Evolutionary conservation across 139 green algal genomes (phyloP), one percentile per base, ranked within the genome.

Genomic region (Chlamydomonas urium): DNA sequence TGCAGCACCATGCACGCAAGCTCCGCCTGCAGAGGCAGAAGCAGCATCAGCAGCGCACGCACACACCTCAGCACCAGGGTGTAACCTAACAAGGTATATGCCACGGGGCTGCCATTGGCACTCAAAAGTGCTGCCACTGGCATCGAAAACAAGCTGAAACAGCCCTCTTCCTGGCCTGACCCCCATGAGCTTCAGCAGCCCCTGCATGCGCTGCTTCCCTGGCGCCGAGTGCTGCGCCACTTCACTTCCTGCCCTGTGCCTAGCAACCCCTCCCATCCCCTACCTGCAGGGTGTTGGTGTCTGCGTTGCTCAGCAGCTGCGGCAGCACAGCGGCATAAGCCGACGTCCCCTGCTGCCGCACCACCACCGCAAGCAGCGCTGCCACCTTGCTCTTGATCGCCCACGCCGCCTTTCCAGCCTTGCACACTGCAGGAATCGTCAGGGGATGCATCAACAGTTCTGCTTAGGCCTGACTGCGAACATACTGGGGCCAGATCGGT

Each of bases 331-430:
- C 78, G 1, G 81, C 68, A 69, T 85, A 88, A 2, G 81, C 76
- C 2, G 75, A 68, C 1, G 79, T 45, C 0, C 89, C 90, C 34
- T 84, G 83, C 62, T 90, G 86, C 63, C 90, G 87, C 2, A 90
- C 81, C 1, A 92, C 77, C 23, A 86, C 79, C 0, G 86, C 82
- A 17, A 94, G 78, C 71, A 96, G 76, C 74, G 91, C 76, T 0
- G 88, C 84, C 24, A 87, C 83, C 68, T 93, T 93, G 62, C 66
- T 83, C 21, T 87, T 83, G 2, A 92, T 71, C 1, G 87, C 77
- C 81, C 82, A 91, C 0, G 80, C 68, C 28, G 69, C 75, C n/a
- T 45, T 69, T 1, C 75, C 75, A 2, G 73, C 23, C 32, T 68
- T 34, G 21, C 66, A 71, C 23, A 85, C 79, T 85, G 69, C 38